Evolutionary conservation across 148 eudicot genomes (phyloP).

Genomic region (Rhododendron molle): DNA sequence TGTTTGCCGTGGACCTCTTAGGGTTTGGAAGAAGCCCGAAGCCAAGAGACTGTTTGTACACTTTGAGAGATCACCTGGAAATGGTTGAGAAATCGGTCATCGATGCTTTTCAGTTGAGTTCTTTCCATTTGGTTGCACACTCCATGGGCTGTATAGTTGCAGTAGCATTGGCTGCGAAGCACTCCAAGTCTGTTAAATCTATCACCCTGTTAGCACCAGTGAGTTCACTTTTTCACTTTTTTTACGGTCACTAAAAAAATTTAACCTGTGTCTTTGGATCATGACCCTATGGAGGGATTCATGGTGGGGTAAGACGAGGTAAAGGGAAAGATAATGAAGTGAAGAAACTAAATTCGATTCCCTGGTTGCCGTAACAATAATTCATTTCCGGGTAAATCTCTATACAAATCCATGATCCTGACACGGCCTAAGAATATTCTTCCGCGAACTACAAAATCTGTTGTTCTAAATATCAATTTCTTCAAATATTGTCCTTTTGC

Average conservation of each 20-base stretch:
- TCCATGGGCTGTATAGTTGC: constrained; percentile 83
- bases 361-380: background rate
- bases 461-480: too few relatives aligned
- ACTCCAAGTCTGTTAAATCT: constrained; percentile 45
- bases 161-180: constrained; percentile 62
- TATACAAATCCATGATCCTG: background rate
- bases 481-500: too few relatives aligned
- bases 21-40: constrained; percentile 84
- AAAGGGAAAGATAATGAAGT: too few relatives aligned
- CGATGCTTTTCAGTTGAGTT: constrained; percentile 25
- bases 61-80: constrained; percentile 53
- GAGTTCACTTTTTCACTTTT: constrained; percentile 14
- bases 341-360: background rate
- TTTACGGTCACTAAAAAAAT: background rate
- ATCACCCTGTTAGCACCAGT: constrained; percentile 74
- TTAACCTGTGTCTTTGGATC: too few relatives aligned
- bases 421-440: background rate
- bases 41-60: constrained; percentile 57
- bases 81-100: constrained; percentile 64
- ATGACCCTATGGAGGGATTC: background rate
- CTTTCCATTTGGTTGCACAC: constrained; percentile 77
- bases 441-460: too few relatives aligned
- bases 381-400: background rate
- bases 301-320: too few relatives aligned
- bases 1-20: constrained; percentile 61